Evolutionary conservation across 345 rosid species (phyloP), one percentile per base, ranked within the genome.

Genomic region (Camelina sativa): DNA sequence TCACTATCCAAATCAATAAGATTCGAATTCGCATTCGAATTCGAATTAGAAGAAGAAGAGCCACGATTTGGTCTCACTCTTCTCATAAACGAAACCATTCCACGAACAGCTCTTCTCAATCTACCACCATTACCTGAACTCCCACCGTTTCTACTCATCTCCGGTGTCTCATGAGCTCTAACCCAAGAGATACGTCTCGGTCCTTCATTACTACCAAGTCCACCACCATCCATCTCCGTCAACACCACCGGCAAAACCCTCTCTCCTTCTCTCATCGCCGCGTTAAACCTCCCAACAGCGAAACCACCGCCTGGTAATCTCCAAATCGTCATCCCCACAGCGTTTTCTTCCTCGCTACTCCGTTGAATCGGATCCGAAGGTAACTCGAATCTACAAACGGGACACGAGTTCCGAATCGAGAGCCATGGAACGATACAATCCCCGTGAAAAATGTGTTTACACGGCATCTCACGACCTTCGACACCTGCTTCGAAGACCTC

Each of bases 231-330:
- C 89, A 87, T 78, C 35, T 91, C 97, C 7, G 94, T 84, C 41
- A 80, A 83, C 7, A 88, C 93, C 6, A 82, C 85, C 9, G 94
- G 93, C 38, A 84, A 68, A 0, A 78, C 62, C 74, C 88, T 69
- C 82, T 82, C 73, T 58, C 86, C 52, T 74, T 62, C 59, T 43
- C 82, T 47, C 47, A 82, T 75, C 34, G 80, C 80, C 5, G 93
- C 86, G 46, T 76, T 77, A 64, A 88, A 88, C 54, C 93, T 84
- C 7, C 97, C 97, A 11, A 91, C 94, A 0, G 94, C 94, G 65
- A 91, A 91, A 5, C 94, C 94, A 4, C 97, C 97, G 1, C 97
- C 92, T 0, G 97, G 97, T 2, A 91, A 78, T 73, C 97, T 85
- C 97, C 97, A 91, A 22, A 88, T 86, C 23, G 92, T 88, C 78